Base-by-base conservation (phyloP, 2,329 filamentous ascomycete species). In the Trichoderma oligosporum region DNA sequence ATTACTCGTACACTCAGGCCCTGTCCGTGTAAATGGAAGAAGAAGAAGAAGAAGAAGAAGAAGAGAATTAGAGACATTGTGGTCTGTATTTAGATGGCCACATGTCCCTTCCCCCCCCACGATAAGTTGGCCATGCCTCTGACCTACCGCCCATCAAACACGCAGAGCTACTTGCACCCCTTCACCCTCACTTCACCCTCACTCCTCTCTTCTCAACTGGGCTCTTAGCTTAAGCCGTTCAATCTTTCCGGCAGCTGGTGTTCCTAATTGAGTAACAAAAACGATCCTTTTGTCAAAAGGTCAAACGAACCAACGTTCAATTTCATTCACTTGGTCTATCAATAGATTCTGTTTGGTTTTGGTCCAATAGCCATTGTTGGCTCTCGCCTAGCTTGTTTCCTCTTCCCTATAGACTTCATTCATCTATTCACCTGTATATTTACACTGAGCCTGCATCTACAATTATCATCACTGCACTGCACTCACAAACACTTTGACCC, bases 171-270 rank as follows among this genome's bases (percentile, higher is more conserved):
- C 18, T 29, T 39, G 18, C 38, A 5, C 18, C 18, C 46, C 48
- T 51, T 52, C 24, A 33, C 7, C 9, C 20, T 36, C 49, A 31
- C 53, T 42, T 52, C 39, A 49, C 38, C 54, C 60, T 60, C 42
- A 38, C 35, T 36, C 49, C 39, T 8, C 38, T 44, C 31, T 16
- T 38, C 22, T 36, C 39, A 16, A 39, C 38, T 33, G 36, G 27
- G 47, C 55, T 58, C 39, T 60, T 31, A 49, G 44, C 29, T 16
- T 58, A 39, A 29, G 65, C 63, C 68, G 64, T 69, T 68, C 67
- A 68, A 67, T 71, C 67, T 62, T 68, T 71, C 56, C 66, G 67
- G 66, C 65, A 65, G 64, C 66, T 70, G 64, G 65, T 61, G 53
- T 61, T 60, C 56, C 56, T 61, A 12, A 58, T 48, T 14, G 58